phyloP scores from a whole-genome alignment of 768 basidiomycete species.

The Mycena rebaudengoi region DNA sequence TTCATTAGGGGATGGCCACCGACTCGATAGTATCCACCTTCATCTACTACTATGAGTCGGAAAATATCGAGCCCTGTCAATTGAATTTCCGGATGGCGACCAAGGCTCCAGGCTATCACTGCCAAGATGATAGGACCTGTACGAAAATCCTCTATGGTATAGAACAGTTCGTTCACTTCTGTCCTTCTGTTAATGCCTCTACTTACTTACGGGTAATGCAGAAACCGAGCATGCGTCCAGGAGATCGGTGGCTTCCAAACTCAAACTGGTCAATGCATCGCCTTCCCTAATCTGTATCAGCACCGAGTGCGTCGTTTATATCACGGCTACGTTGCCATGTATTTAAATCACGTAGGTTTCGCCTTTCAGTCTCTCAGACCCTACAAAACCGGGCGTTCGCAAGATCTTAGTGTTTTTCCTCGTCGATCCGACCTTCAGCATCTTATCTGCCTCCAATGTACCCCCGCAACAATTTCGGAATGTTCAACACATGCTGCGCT shows the following conservation, averaged over 20 bases:
- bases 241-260: conserved; percentile 31
- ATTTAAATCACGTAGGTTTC: not conserved
- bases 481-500: conserved; percentile 7
- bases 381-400: conserved; percentile 45
- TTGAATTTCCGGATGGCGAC: conserved; percentile 39
- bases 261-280: conserved; percentile 30
- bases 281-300: conserved; percentile 41
- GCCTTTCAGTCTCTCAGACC: conserved; percentile 46
- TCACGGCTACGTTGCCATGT: not conserved
- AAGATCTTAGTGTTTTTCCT: conserved; percentile 53
- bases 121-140: conserved; percentile 14
- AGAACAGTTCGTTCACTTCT: not conserved
- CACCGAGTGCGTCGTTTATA: conserved; percentile 29
- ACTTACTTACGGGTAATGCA: not conserved
- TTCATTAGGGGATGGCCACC: conserved; percentile 24
- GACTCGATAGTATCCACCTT: conserved; percentile 39
- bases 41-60: conserved; percentile 38
- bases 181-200: not conserved
- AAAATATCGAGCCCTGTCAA: conserved; percentile 41
- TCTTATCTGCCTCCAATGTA: conserved; percentile 37
- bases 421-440: conserved; percentile 39
- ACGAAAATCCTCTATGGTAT: conserved; percentile 14
- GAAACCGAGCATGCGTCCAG: conserved; percentile 20
- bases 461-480: conserved; percentile 36
- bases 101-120: conserved; percentile 36